Base-by-base conservation (phyloP, 768 basidiomycete genomes). In the Xerocomellus amylosporus region DNA sequence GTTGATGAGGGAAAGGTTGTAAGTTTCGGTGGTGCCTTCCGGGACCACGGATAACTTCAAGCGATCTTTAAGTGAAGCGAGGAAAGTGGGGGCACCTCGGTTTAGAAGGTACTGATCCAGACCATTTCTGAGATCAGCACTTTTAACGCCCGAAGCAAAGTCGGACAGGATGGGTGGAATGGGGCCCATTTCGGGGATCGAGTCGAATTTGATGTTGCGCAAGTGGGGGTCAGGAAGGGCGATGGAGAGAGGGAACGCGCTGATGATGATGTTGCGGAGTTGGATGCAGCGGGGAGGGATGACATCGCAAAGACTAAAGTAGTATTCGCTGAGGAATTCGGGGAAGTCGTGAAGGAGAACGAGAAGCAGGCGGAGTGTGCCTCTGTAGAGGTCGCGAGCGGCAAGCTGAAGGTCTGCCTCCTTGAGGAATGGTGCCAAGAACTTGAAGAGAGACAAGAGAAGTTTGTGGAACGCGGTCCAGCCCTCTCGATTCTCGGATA, bases 301-400 rank as follows among this genome's bases (percentile, higher is more conserved):
- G 56, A 83, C 88, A 59, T 98, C 96, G 66, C 93, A 93, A 31
- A 99, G 84, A 40, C 92, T 88, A 75, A 96, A 95, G 73, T 98
- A 96, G 70, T 95, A 93, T 75, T 95, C 93, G 70, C 88, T 92
- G 57, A 98, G 79, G 78, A 98, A 98, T 57, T 98, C 97, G 47
- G 97, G 97, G 79, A 98, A 98, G 73, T 98, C 97, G 72, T 99
- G 95, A 19, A 99, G 84, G 48, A 99, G 86, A 54, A 98, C 93
- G 44, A 99, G 82, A 45, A 99, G 84, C 30, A 99, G 80, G 34
- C 95, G 85, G 43, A 97, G 78, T 20, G 93, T 83, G 20, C 93
- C 97, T 40, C 91, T 86, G 76, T 95, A 98, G 40, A 99, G 81
- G 58, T 92, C 88, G 40, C 89, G 82, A 20, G 89, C 87, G 5